These are phyloP conservation scores for Cocos nucifera DNA, from an alignment of 176 grass and related monocot species.

Conservation along the genomic window DNA sequence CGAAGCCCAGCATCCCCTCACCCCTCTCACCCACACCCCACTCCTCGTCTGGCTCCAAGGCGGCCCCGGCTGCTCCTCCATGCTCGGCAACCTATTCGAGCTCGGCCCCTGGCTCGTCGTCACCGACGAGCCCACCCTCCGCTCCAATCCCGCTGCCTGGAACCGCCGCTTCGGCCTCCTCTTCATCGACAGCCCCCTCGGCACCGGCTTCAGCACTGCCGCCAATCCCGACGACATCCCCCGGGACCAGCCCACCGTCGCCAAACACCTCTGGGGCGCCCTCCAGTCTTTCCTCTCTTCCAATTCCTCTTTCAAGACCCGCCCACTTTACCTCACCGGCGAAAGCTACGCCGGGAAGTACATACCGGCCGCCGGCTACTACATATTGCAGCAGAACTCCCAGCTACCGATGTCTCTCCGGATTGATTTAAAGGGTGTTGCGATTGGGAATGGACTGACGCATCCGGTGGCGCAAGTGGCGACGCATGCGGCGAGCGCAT, in stretches of 20 bases:
- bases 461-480: constrained; percentile 47
- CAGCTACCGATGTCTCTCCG: neutral
- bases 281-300: constrained; percentile 46
- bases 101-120: constrained; percentile 47
- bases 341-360: constrained; percentile 80
- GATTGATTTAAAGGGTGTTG: constrained; percentile 45
- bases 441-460: constrained; percentile 60
- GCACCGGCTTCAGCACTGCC: constrained; percentile 53
- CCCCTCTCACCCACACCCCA: constrained; percentile 18
- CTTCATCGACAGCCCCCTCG: constrained; percentile 72
- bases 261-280: constrained; percentile 33
- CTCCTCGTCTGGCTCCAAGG: constrained; percentile 67
- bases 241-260: constrained; percentile 37
- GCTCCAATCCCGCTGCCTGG: constrained; percentile 36
- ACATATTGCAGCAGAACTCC: constrained; percentile 30
- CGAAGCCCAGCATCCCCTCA: constrained; percentile 45
- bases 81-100: constrained; percentile 58
- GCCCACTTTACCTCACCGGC: constrained; percentile 53
- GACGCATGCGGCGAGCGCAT: constrained; percentile 50
- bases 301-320: constrained; percentile 25
- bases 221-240: constrained; percentile 29
- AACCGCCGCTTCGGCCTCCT: constrained; percentile 56
- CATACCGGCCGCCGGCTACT: constrained; percentile 36
- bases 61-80: constrained; percentile 54
- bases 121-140: constrained; percentile 23